These are phyloP conservation scores for Trichophyton mentagrophytes DNA, from an alignment of 2,329 filamentous ascomycete genomes.

Conservation along the genomic window DNA sequence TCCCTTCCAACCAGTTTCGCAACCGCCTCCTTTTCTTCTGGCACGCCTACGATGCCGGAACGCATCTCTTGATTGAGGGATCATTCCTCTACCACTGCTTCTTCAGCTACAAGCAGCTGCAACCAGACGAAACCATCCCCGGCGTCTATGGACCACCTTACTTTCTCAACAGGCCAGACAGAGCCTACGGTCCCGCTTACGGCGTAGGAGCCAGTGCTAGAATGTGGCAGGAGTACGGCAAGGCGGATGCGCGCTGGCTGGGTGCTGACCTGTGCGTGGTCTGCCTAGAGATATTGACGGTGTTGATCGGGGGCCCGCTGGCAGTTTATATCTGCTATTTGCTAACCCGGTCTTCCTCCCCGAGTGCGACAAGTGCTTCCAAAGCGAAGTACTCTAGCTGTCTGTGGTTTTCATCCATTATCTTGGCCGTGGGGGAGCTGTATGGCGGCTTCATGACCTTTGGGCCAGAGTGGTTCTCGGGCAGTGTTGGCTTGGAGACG, in stretches of 20 bases:
- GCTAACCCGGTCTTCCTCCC: conserved; percentile 24
- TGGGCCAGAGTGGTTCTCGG: conserved; percentile 51
- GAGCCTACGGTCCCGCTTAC: conserved; percentile 49
- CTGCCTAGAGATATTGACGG: conserved; percentile 48
- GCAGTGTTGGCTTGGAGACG: conserved; percentile 44
- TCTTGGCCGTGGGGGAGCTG: conserved; percentile 50
- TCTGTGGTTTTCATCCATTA: conserved; percentile 45
- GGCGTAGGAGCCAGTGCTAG: conserved; percentile 41
- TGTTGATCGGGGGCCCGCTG: conserved; percentile 46
- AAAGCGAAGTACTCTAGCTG: conserved; percentile 21
- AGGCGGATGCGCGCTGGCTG: conserved; percentile 50
- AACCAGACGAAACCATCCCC: conserved; percentile 20
- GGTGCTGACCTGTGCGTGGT: conserved; percentile 47
- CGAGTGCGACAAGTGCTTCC: conserved; percentile 1
- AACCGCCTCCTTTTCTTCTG: conserved; percentile 78
- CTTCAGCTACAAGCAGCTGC: conserved; percentile 48
- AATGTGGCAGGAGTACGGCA: conserved; percentile 55
- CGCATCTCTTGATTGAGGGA: conserved; percentile 83
- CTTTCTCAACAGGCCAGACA: conserved; percentile 42
- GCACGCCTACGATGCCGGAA: conserved; percentile 86
- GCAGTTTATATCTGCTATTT: conserved; percentile 46
- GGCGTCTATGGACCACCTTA: conserved; percentile 23
- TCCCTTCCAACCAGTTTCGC: conserved; percentile 42
- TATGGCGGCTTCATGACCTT: conserved; percentile 56
- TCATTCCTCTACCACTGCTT: conserved; percentile 91